Percentiles rank a stretch among this genome's conserved stretches.
Evolutionary conservation across 73 alveolate species (phyloP).

Genomic region (Urostyla sp.): DNA sequence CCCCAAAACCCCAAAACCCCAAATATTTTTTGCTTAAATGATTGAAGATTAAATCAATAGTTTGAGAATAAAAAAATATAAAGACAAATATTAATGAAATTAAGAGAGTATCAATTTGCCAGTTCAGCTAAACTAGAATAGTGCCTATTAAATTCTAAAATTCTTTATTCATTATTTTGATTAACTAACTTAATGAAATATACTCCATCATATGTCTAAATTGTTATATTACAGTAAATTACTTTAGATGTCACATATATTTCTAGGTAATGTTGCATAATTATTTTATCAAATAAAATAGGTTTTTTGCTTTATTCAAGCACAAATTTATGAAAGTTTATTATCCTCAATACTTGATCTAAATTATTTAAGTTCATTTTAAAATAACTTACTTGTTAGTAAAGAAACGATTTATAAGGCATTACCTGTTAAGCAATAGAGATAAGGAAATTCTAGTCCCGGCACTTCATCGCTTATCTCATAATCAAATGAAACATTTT

Average conservation of each 20-base stretch:
- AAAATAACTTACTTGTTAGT: conserved; percentile 32
- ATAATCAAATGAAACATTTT: conserved; percentile 1
- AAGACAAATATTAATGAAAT: too few species aligned
- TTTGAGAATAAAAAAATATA: too few species aligned
- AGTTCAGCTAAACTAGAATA: conserved; percentile 21
- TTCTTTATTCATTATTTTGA: conserved; percentile 12
- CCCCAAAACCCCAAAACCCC: too few species aligned
- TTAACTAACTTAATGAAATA: not conserved
- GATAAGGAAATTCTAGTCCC: conserved; percentile 44
- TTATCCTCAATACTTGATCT: not conserved
- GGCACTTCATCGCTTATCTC: conserved; percentile 35
- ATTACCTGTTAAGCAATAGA: not conserved
- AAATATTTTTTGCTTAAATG: too few species aligned
- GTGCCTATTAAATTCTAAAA: not conserved
- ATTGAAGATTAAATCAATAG: too few species aligned
- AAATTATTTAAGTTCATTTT: not conserved
- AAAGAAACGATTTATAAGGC: conserved; percentile 5
- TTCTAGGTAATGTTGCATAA: conserved; percentile 2
- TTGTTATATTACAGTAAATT: not conserved
- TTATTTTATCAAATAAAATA: conserved; percentile 37
- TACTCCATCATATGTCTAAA: conserved; percentile 30
- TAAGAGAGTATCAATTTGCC: too few species aligned
- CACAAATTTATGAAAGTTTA: conserved; percentile 26
- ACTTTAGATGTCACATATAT: conserved; percentile 8
- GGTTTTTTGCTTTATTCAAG: conserved; percentile 21